Base-by-base conservation (phyloP, 2,329 filamentous ascomycete species). In the Teratosphaeria destructans region DNA sequence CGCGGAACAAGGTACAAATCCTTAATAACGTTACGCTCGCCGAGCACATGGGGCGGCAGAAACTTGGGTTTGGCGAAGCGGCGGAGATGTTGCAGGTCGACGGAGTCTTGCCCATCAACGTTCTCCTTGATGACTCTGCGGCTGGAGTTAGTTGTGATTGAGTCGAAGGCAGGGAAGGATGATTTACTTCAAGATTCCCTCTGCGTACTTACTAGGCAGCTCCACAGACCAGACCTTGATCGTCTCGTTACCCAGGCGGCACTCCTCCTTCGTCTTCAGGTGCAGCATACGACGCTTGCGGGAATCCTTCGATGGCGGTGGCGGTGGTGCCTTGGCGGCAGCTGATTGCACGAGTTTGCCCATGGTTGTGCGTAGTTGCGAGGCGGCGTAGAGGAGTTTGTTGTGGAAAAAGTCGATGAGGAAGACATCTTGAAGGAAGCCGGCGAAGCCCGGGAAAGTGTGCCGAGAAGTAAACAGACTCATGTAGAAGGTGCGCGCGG, bases 131-230 rank as follows among this genome's bases (percentile, higher is more conserved):
- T 73, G 61, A 75, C 70, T 69, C 76, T 79, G 70, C n/a, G 49
- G 54, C 52, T 29, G 14, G 14, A 1, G 11, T 55, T 7, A 55
- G 53, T 19, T 8, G 12, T n/a, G 4, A 7, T 29, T 23, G 27
- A 8, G 16, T 11, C 8, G 3, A 10, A 10, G 19, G 34, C 53
- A 32, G 19, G 16, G 23, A 37, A 26, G 52, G 53, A 16, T n/a
- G 27, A 37, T 84, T 72, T 76, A 91, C 88, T 81, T 85, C 70
- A 94, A 82, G 68, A 90, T 81, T 64, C 82, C 79, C 72, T 88
- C 90, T 65, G 88, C 87, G 66, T 81, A 80, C 73, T 85, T 88
- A 63, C 85, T 83, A 54, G 88, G 88, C 58, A 88, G 82, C 68
- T 87, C 81, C 56, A 89, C 86, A 63, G 90, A 83, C 71, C 87